phyloP scores from a whole-genome alignment of 2,329 filamentous ascomycete species.

The Paracoccidioides brasiliensis region DNA sequence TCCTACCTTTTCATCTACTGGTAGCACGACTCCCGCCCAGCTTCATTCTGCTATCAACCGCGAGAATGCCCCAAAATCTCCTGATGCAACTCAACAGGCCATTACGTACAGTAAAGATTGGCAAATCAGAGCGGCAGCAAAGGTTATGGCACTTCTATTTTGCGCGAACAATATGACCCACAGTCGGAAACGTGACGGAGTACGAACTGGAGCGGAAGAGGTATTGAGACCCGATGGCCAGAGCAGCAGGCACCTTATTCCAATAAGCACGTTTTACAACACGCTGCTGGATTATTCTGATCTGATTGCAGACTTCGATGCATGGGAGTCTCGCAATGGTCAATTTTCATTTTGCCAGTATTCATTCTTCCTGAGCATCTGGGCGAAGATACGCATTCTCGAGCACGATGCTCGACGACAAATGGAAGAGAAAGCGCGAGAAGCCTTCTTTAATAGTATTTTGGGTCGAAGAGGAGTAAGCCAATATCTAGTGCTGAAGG shows the following conservation, averaged over 20 bases:
- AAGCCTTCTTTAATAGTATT: slow-evolving; percentile 85
- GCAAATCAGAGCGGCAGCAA: slow-evolving; percentile 72
- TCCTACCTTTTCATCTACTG: slow-evolving; percentile 56
- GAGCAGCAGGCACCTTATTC: slow-evolving; percentile 52
- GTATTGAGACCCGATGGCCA: slow-evolving; percentile 26
- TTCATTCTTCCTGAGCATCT: slow-evolving; percentile 81
- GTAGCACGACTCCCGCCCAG: slow-evolving; percentile 51
- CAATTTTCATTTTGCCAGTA: slow-evolving; percentile 88
- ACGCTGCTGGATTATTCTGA: slow-evolving; percentile 77
- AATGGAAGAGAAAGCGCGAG: slow-evolving; percentile 77
- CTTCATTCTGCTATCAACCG: slow-evolving; percentile 62
- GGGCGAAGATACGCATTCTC: slow-evolving; percentile 80
- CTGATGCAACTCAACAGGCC: slow-evolving; percentile 38
- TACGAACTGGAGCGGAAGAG: neutral
- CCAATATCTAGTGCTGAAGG: slow-evolving; percentile 62
- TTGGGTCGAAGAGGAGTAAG: slow-evolving; percentile 60
- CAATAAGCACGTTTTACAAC: slow-evolving; percentile 79
- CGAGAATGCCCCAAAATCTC: slow-evolving; percentile 22
- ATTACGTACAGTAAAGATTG: slow-evolving; percentile 69
- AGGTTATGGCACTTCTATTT: slow-evolving; percentile 69
- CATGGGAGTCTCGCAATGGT: slow-evolving; percentile 62
- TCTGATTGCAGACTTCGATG: slow-evolving; percentile 71
- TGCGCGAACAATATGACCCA: slow-evolving; percentile 55
- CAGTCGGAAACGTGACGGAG: slow-evolving; percentile 17
- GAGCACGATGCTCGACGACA: slow-evolving; percentile 79